Evolutionary conservation across 768 basidiomycete genomes (phyloP), one percentile per base, ranked within the genome.

Genomic region (Russula sp.): DNA sequence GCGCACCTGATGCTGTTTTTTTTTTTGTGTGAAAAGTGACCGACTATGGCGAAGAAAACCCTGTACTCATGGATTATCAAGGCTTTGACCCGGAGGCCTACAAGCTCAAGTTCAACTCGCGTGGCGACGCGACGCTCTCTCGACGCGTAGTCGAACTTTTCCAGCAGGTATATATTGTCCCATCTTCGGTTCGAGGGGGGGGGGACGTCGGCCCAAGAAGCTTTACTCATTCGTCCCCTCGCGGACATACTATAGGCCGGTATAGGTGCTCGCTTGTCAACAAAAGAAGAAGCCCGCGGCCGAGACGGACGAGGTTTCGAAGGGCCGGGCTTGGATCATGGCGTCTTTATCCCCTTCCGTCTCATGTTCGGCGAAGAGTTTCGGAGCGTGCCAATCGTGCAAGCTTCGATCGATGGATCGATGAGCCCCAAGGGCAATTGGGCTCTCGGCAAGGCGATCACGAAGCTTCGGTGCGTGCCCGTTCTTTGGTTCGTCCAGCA

Each of bases 281-380:
- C 76, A 6, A 78, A 73, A 54, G 66, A 71, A 0, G 88, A 91
- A 70, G 53, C 77, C 20, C 81, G 88, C 14, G 88, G 88, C 2
- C 67, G 71, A 59, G 88, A 90, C 66, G 89, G 88, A 10, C 75
- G 87, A 20, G 86, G 87, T 0, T 85, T 82, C 69, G 52, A 68
- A 51, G 86, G 85, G 0, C 81, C 86, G 0, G 89, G 88, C 6
- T 73, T 90, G 0, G 88, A 90, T 69, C 88, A 90, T 68, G 90
- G 89, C 27, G 88, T 91, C 50, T 91, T 91, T 71, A 77, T 92
- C 13, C 90, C 90, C 2, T 89, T 91, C 77, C 77, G 79, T 50
- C 71, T 86, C 63, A 91, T 91, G 89, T 91, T 91, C 68, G 86
- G 87, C 7, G 80, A 85, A 52, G 79, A 80, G 52, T 80, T 85